phyloP scores from a whole-genome alignment of 2,329 filamentous ascomycete species.

The Colletotrichum melonis region DNA sequence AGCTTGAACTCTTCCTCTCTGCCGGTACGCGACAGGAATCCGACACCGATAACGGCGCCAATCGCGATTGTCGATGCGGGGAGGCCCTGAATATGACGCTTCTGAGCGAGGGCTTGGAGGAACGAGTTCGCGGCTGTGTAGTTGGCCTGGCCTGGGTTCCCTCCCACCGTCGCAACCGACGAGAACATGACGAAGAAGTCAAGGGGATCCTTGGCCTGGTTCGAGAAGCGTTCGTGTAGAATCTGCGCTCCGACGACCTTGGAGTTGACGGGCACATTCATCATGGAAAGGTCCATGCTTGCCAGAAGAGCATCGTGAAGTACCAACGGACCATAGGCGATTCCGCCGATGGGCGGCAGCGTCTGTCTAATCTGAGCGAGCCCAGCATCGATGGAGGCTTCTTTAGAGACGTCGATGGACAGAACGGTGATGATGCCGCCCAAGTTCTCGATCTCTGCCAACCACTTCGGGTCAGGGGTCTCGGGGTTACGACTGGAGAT shows the following conservation, averaged over 20 bases:
- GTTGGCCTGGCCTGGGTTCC: conserved; percentile 51
- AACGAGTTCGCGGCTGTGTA: conserved; percentile 59
- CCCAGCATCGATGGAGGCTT: conserved; percentile 35
- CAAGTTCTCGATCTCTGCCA: conserved; percentile 15
- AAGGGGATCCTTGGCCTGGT: conserved; percentile 34
- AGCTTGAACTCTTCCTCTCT: conserved; percentile 25
- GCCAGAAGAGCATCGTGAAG: conserved; percentile 48
- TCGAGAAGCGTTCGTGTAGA: conserved; percentile 45
- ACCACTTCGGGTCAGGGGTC: conserved; percentile 6
- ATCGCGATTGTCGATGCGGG: conserved; percentile 51
- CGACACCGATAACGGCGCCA: conserved; percentile 52
- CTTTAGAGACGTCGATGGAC: conserved; percentile 4
- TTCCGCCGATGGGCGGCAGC: conserved; percentile 51
- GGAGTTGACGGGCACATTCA: conserved; percentile 42
- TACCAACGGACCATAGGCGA: conserved; percentile 57
- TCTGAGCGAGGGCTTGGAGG: conserved; percentile 49
- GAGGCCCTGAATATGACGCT: conserved; percentile 49
- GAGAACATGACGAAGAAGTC: conserved; percentile 52
- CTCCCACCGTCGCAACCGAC: conserved; percentile 42
- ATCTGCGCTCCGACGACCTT: conserved; percentile 48
- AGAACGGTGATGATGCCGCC: conserved; percentile 9
- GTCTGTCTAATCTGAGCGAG: conserved; percentile 29
- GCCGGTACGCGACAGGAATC: conserved; percentile 47
- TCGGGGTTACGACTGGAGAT: conserved; percentile 50
- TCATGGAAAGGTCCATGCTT: conserved; percentile 41